Evolutionary conservation across 331 rosid genomes (phyloP).

Genomic region (Pyrus hybrid): DNA sequence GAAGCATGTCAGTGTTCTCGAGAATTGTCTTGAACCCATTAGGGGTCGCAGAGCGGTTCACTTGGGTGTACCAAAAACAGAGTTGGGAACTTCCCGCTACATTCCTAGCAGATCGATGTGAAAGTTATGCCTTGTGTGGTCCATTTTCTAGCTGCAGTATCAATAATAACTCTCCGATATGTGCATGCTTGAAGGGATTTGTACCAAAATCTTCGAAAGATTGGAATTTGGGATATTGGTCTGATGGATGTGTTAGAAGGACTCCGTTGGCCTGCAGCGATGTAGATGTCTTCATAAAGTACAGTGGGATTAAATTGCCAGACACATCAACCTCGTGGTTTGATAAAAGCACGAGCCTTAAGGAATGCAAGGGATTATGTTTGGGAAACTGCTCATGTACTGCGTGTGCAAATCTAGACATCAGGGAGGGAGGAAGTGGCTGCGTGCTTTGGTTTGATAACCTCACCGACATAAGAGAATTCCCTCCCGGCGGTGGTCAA

Average conservation of each 20-base stretch:
- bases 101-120: too few relatives aligned
- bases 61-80: not conserved
- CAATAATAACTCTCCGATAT: slow-evolving; percentile 14
- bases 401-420: too few relatives aligned
- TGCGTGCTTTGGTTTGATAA: too few relatives aligned
- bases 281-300: slow-evolving; percentile 21
- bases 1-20: not conserved
- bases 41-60: not conserved
- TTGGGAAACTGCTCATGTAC: too few relatives aligned
- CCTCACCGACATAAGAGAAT: not conserved
- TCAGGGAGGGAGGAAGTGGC: too few relatives aligned
- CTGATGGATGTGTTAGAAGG: slow-evolving; percentile 23
- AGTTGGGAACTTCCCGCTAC: slow-evolving; percentile 24
- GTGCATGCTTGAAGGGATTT: slow-evolving; percentile 36
- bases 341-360: slow-evolving; percentile 9
- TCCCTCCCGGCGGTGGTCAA: not conserved
- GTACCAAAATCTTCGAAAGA: slow-evolving; percentile 13
- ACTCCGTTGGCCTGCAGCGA: slow-evolving; percentile 8
- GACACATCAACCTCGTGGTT: slow-evolving; percentile 30
- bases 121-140: slow-evolving; percentile 24
- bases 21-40: not conserved
- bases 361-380: slow-evolving; percentile 2
- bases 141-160: slow-evolving; percentile 17
- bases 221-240: slow-evolving; percentile 28
- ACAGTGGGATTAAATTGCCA: slow-evolving; percentile 26